Conservation (phyloP, 163 green algal genomes). For the Coccomyxa subellipsoidea region DNA sequence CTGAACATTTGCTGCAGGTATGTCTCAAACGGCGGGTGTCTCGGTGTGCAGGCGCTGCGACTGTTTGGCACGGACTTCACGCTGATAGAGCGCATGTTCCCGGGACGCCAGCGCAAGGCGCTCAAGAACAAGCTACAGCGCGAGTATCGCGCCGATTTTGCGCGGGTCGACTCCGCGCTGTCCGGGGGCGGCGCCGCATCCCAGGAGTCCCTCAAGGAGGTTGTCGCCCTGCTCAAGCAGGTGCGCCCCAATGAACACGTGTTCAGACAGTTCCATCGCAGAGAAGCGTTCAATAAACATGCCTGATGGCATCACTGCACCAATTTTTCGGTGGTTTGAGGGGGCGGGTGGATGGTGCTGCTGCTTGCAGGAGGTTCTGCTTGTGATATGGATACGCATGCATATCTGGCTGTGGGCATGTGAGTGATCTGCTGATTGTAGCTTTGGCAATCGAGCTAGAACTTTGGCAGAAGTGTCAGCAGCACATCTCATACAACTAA, state of each 20-base stretch:
- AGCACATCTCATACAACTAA: neutral
- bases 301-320: neutral
- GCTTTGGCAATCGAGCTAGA: no score
- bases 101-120: conserved; percentile 49
- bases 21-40: no score
- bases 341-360: neutral
- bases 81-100: conserved; percentile 65
- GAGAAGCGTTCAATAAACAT: neutral
- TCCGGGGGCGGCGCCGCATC: neutral
- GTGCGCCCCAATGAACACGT: neutral
- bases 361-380: neutral
- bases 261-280: neutral
- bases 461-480: neutral
- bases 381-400: neutral
- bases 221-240: neutral
- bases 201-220: neutral
- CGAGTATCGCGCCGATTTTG: conserved; percentile 39
- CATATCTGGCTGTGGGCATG: no score
- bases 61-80: conserved; percentile 76
- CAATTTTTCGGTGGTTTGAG: neutral
- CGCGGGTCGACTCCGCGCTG: conserved; percentile 28
- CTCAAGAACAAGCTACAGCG: conserved; percentile 70
- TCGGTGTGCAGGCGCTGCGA: conserved; percentile 26
- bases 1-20: no score
- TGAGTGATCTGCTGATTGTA: no score